Evolutionary conservation across 768 basidiomycete genomes (phyloP).

Genomic region (Boletus subparvulus): DNA sequence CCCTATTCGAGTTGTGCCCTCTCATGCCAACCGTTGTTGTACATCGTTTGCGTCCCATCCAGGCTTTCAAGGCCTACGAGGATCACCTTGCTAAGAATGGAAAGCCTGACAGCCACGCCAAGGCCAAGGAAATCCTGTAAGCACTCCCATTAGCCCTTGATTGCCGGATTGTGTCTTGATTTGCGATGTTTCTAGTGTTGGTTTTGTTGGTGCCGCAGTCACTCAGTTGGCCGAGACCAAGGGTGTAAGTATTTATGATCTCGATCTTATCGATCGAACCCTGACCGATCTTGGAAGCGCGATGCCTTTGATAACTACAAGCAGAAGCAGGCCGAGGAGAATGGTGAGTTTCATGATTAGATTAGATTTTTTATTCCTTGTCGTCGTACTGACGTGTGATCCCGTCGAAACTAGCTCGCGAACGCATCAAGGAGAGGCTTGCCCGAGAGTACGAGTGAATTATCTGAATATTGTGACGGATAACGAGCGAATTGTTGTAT

Average conservation of each 20-base stretch:
- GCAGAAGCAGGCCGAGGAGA: neutral
- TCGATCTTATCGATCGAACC: neutral
- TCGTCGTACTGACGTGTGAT: neutral
- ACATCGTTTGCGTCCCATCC: neutral
- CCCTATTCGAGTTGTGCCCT: neutral
- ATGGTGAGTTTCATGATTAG: neutral
- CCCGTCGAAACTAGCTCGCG: neutral
- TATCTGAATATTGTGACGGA: neutral
- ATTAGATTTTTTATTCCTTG: neutral
- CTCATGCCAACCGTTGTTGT: neutral
- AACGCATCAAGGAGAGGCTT: neutral
- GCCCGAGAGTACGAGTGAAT: neutral
- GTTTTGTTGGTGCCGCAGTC: constrained; percentile 1
- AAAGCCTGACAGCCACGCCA: constrained; percentile 19
- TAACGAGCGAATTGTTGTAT: neutral
- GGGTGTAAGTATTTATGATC: constrained; percentile 9
- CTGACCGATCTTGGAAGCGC: neutral
- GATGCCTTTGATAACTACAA: constrained; percentile 5
- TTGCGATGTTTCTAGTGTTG: constrained; percentile 7
- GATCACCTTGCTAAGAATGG: constrained; percentile 12
- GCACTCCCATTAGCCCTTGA: neutral
- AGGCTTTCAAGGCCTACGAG: constrained; percentile 24
- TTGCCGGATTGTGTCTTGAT: neutral
- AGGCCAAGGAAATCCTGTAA: constrained; percentile 23
- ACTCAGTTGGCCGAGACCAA: constrained; percentile 18